Conservation (phyloP, 1,139 yeast species). For the Protomyces macrosporus region DNA sequence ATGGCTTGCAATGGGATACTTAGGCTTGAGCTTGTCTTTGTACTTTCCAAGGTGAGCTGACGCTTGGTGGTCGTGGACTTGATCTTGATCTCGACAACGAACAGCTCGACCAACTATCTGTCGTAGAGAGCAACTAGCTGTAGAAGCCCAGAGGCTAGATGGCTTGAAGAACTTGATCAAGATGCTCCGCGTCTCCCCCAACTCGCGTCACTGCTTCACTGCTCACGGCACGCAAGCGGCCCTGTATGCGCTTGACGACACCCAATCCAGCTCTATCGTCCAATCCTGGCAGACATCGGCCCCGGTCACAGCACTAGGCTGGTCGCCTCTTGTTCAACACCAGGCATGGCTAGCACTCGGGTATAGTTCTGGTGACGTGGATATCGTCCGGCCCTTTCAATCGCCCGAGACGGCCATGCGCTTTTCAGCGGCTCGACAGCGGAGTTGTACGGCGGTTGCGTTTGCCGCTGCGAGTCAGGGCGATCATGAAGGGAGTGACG, state of each 20-base stretch:
- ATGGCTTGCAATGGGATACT: too few species aligned
- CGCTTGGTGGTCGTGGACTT: too few species aligned
- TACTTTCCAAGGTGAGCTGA: too few species aligned
- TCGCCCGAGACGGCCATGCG: background rate
- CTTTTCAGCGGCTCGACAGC: conserved; percentile 10
- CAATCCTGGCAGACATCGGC: background rate
- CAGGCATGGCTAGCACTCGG: background rate
- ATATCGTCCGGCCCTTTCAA: background rate
- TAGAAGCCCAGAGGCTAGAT: too few species aligned
- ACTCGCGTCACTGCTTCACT: background rate
- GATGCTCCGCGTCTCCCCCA: background rate
- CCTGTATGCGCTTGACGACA: background rate
- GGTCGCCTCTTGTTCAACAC: background rate
- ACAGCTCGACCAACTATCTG: too few species aligned
- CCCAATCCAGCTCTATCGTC: background rate
- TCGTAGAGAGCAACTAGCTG: too few species aligned
- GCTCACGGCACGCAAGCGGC: background rate
- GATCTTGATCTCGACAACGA: too few species aligned
- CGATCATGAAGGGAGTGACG: background rate
- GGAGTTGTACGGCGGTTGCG: conserved; percentile 20
- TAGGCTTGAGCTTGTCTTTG: too few species aligned
- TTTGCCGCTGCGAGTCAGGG: background rate
- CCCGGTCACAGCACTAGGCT: background rate
- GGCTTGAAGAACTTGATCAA: too few species aligned
- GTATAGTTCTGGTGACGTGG: background rate